Percentiles rank a stretch among this genome's conserved stretches.
Evolutionary conservation across 2,329 filamentous ascomycete genomes (phyloP).

Genomic region (Juglanconis sp.): DNA sequence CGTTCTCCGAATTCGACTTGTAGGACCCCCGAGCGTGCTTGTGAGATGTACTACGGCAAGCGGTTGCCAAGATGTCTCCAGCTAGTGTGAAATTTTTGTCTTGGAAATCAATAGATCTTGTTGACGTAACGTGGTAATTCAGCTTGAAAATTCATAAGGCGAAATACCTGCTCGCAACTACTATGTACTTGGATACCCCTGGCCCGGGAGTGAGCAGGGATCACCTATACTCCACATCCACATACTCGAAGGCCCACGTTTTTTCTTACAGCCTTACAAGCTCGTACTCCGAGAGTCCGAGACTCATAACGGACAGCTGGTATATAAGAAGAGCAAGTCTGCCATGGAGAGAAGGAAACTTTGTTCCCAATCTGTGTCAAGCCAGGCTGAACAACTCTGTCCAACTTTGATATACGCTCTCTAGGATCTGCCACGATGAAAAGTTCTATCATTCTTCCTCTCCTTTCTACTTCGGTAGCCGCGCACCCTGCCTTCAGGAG

Average conservation of each 20-base stretch:
- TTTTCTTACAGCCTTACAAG: not conserved
- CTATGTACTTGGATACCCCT: not conserved
- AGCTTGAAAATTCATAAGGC: not conserved
- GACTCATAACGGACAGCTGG: not conserved
- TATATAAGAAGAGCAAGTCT: not conserved
- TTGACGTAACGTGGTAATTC: not conserved
- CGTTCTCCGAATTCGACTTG: too few species aligned
- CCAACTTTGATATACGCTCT: too few species aligned
- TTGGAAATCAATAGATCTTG: too few species aligned
- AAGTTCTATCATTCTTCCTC: not conserved
- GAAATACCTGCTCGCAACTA: not conserved
- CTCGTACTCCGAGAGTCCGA: too few species aligned
- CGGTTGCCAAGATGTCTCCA: too few species aligned
- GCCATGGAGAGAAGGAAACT: not conserved
- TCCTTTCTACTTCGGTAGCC: not conserved
- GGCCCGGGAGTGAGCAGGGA: not conserved
- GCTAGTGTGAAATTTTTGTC: not conserved
- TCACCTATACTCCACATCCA: not conserved
- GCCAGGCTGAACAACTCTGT: not conserved
- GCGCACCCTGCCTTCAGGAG: not conserved
- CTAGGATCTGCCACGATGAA: not conserved
- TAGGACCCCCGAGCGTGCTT: too few species aligned
- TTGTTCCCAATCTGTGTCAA: not conserved
- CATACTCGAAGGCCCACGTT: not conserved
- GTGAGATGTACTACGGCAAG: too few species aligned